A percentile compares a stretch with the other conserved stretches of the same genome.
Evolutionary conservation across 164 flowering plant genomes (phyloP).

Genomic region (Kingdonia uniflora): DNA sequence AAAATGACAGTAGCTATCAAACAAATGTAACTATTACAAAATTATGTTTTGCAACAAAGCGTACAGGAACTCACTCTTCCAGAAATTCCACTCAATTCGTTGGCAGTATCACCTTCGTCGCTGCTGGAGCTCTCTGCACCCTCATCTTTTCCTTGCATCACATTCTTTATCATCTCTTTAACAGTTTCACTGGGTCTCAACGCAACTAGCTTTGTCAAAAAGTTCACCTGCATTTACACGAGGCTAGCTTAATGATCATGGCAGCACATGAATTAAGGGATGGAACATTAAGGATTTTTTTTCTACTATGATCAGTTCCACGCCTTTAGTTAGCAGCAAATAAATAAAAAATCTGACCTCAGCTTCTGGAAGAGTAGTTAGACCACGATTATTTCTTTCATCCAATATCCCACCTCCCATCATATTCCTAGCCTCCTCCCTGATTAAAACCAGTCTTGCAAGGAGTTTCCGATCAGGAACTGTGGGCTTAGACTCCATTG

Average conservation of each 20-base stretch:
- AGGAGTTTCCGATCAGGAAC: conserved; percentile 90
- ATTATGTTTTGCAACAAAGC: neutral
- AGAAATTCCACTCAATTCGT: conserved; percentile 38
- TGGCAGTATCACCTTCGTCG: conserved; percentile 22
- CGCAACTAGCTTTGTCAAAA: conserved; percentile 83
- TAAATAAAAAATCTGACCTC: conserved; percentile 47
- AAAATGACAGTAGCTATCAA: conserved; percentile 6
- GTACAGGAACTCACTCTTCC: conserved; percentile 52
- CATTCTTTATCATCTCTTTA: conserved; percentile 70
- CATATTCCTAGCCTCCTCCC: conserved; percentile 97
- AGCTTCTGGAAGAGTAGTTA: conserved; percentile 78
- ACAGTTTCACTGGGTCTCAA: conserved; percentile 76
- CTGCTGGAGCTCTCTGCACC: conserved; percentile 51
- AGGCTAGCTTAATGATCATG: no score
- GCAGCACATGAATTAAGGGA: no score
- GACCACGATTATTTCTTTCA: conserved; percentile 92
- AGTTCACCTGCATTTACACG: conserved; percentile 49
- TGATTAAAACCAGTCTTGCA: conserved; percentile 87
- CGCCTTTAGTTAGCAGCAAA: no score
- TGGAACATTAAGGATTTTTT: no score
- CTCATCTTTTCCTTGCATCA: conserved; percentile 91
- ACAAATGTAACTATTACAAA: no score
- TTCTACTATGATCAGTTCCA: no score
- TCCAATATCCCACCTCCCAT: conserved; percentile 98
- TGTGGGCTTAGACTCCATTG: conserved; percentile 74